phyloP scores from a whole-genome alignment of 2,329 filamentous ascomycete species.

The Ascochyta fabae region DNA sequence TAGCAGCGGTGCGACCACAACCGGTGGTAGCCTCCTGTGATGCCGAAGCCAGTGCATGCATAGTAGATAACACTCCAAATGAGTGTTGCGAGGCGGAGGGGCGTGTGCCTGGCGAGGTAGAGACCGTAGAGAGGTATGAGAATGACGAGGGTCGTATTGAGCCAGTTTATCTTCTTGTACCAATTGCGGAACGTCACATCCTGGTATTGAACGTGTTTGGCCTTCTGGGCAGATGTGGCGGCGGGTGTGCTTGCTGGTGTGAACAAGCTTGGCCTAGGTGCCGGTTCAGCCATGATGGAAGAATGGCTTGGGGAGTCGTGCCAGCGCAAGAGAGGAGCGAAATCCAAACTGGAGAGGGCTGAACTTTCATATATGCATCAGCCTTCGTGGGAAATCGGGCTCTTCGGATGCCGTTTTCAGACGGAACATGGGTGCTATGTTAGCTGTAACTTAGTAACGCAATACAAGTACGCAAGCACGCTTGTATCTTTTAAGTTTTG shows the following conservation, averaged over 20 bases:
- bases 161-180: conserved; percentile 92
- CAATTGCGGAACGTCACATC: conserved; percentile 65
- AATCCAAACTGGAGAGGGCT: neutral
- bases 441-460: neutral
- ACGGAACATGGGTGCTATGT: conserved; percentile 4
- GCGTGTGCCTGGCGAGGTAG: conserved; percentile 77
- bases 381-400: neutral
- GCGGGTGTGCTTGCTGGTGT: conserved; percentile 3
- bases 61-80: conserved; percentile 79
- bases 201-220: conserved; percentile 27
- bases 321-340: neutral
- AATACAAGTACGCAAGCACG: neutral
- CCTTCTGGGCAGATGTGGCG: conserved; percentile 15
- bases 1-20: conserved; percentile 68
- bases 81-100: conserved; percentile 72
- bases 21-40: conserved; percentile 66
- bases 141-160: conserved; percentile 82
- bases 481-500: neutral
- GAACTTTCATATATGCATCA: conserved; percentile 2
- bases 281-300: conserved; percentile 12
- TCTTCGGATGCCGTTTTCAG: neutral
- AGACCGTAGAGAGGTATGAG: conserved; percentile 76
- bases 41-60: conserved; percentile 77
- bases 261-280: conserved; percentile 11
- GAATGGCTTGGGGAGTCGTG: neutral